Conservation (phyloP, 148 eudicot genomes). For the Amaranthus hypochondriacus region DNA sequence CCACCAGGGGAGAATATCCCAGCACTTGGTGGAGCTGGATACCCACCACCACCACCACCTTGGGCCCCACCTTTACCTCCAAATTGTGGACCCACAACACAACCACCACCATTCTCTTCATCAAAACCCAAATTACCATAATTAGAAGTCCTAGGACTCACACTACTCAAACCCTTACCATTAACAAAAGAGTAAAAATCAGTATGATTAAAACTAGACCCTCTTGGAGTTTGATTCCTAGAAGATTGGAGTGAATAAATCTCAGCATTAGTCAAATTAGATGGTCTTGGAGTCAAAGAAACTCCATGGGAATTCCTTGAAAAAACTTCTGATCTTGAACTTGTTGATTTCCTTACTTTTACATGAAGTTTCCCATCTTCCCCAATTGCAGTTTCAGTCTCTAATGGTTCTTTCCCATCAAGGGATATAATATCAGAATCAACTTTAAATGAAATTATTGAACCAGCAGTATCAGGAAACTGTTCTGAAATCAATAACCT, state of each 20-base stretch:
- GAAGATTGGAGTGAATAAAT: conserved; percentile 76
- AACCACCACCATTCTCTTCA: conserved; percentile 51
- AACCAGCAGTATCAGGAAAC: conserved; percentile 73
- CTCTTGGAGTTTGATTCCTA: conserved; percentile 72
- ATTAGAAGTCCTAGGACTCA: conserved; percentile 71
- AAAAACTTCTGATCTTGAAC: conserved; percentile 68
- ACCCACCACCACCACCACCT: conserved; percentile 45
- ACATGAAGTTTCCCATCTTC: conserved; percentile 81
- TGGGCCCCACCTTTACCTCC: conserved; percentile 25
- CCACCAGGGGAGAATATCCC: conserved; percentile 72
- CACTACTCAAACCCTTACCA: conserved; percentile 39
- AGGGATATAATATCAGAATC: conserved; percentile 65
- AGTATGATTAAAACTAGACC: conserved; percentile 75
- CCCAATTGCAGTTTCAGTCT: conserved; percentile 67
- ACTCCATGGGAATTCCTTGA: conserved; percentile 54
- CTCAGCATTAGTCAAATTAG: conserved; percentile 78
- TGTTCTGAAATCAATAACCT: conserved; percentile 64
- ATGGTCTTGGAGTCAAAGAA: conserved; percentile 55
- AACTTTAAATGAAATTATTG: conserved; percentile 58
- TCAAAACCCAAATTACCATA: conserved; percentile 66
- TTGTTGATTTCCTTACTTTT: conserved; percentile 63
- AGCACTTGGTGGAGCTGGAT: conserved; percentile 67
- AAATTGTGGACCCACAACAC: conserved; percentile 4
- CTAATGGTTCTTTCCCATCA: conserved; percentile 67
- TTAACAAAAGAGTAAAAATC: conserved; percentile 72